Evolutionary conservation across 345 rosid species (phyloP), one percentile per base, ranked within the genome.

Genomic region (Eucalyptus albens): DNA sequence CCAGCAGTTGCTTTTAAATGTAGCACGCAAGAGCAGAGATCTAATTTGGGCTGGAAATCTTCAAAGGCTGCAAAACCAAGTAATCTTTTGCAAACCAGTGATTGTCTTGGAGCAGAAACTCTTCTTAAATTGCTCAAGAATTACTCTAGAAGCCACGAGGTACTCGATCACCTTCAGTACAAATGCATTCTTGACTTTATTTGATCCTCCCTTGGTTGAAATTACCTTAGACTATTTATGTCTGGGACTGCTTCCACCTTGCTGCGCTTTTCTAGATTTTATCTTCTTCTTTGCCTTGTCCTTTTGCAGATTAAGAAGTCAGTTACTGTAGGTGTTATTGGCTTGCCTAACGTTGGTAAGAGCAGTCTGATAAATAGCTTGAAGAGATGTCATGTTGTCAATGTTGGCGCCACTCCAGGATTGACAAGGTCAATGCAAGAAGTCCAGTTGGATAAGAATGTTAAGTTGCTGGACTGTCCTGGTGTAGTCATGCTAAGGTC

Each of bases 351-450:
- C 94, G 99, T 98, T 44, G 99, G 99, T 87, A 98, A 98, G 95
- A 98, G 99, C 92, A 98, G 99, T 93, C 96, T 98, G 87, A 98
- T 98, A 62, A 98, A 98, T 94, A 98, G 99, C 93, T 94, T 98
- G 94, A 98, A 97, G 93, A 95, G 99, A 92, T 92, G 94, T 77
- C 99, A 96, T 88, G 99, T 96, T 87, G 99, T 92, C 88, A 96
- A 97, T 92, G 99, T 95, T 69, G 99, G 99, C 69, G 95, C 98
- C 80, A 97, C 99, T 85, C 99, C 99, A 60, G 99, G 99, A 37
- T 91, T 98, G 87, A 98, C 98, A 13, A 97, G 96, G 91, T 94
- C 99, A 62, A 92, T 98, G 95, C 99, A 97, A 93, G 99, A 98
- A 93, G 98, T 98, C 92, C 99, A 97, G 88, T 90, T 97, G 87